phyloP scores from a whole-genome alignment of 1,284 basidiomycete genomes.

The Apiotrichum siamense region DNA sequence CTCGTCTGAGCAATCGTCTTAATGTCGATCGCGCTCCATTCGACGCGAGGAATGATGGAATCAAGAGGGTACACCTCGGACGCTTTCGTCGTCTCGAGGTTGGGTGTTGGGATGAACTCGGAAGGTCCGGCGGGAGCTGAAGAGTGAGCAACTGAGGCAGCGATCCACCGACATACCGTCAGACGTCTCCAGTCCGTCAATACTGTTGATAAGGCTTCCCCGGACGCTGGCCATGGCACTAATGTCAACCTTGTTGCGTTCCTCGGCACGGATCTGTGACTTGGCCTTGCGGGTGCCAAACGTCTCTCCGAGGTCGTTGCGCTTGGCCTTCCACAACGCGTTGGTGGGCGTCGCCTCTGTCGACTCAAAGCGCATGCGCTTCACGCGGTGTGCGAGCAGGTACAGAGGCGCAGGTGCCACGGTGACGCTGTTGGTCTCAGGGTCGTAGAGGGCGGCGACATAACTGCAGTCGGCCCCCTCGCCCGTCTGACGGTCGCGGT shows the following conservation, averaged over 20 bases:
- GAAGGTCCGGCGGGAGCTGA: constrained; percentile 23
- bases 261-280: constrained; percentile 70
- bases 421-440: constrained; percentile 60
- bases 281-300: constrained; percentile 93
- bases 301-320: constrained; percentile 74
- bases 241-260: constrained; percentile 80
- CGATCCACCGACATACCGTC: constrained; percentile 8
- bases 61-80: constrained; percentile 70
- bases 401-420: constrained; percentile 64
- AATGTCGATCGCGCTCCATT: constrained; percentile 49
- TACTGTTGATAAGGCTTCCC: constrained; percentile 69
- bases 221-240: constrained; percentile 74
- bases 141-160: background rate
- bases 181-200: constrained; percentile 58
- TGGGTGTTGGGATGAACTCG: constrained; percentile 63
- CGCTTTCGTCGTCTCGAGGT: constrained; percentile 59
- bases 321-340: constrained; percentile 57
- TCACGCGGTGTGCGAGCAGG: constrained; percentile 69
- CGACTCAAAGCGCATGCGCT: constrained; percentile 58
- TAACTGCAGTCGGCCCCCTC: constrained; percentile 51
- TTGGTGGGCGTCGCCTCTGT: constrained; percentile 43
- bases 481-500: constrained; percentile 49
- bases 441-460: constrained; percentile 55
- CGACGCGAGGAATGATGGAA: constrained; percentile 66
- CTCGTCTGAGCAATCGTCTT: constrained; percentile 55